Base-by-base conservation (phyloP, 257 asterid species). In the Dorcoceras hygrometricum region DNA sequence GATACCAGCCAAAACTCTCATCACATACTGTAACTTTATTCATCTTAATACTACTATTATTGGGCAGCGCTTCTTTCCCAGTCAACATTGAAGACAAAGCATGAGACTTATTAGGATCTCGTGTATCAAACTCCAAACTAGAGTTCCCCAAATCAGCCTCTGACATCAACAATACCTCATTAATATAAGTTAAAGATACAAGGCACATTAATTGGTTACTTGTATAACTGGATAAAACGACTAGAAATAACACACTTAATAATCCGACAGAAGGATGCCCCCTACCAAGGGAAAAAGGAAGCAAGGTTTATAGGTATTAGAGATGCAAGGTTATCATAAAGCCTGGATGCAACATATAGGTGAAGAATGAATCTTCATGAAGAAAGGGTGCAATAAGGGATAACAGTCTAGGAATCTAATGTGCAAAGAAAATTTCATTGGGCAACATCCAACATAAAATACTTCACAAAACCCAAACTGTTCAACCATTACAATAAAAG, bases 111-210 rank as follows among this genome's bases (percentile, higher is more conserved):
- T 83, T 80, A 27, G 76, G 70, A 65, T 79, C 79, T 79, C 89
- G 75, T 65, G 73, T 79, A 61, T 83, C 88, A 71, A 92, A 76
- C 51, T 82, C 89, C 72, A 82, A 76, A 29, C 75, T 76, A 66
- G 82, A 73, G 76, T 84, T 79, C 72, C 80, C 83, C 69, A 81
- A 84, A 72, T 80, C 90, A 73, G 76, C 89, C 72, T 90, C 98
- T 87, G 84, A 59, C 64, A 79, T 76, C 74, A 81, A 74, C 32
- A 83, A 70, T 23, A 39, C 64, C 72, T 69, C 26, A 71, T 64
- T 34, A n/a, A 60, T 29, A 65, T 46, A 46, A 46, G 54, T 46
- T 46, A 46, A 46, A 2, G 31, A 62, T 36, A 59, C 22, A 12
- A n/a, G 28, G 65, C 67, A 16, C 53, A 10, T 4, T 4, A 16